These are phyloP conservation scores for Thielaviopsis punctulata DNA, from an alignment of 2,329 filamentous ascomycete genomes.

Conservation along the genomic window DNA sequence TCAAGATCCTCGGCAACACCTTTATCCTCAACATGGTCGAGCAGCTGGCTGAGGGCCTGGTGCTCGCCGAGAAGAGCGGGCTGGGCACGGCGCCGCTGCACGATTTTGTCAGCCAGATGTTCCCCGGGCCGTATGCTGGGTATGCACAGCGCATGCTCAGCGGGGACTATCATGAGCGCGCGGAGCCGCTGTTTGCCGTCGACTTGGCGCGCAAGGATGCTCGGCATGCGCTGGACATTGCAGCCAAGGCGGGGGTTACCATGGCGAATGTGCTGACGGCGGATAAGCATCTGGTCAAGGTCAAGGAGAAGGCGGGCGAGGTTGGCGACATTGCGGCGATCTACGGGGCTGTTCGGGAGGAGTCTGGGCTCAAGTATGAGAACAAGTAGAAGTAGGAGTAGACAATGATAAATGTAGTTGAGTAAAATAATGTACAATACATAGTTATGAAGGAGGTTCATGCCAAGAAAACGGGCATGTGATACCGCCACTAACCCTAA, in stretches of 20 bases:
- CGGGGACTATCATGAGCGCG: conserved; percentile 60
- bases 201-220: conserved; percentile 73
- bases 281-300: conserved; percentile 48
- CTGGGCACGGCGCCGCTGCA: conserved; percentile 55
- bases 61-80: conserved; percentile 64
- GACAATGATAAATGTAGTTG: neutral
- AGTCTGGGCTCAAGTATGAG: conserved; percentile 58
- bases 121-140: conserved; percentile 56
- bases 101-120: conserved; percentile 53
- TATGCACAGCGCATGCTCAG: conserved; percentile 59
- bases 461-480: no score
- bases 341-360: conserved; percentile 62
- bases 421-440: neutral
- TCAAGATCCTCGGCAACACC: conserved; percentile 77
- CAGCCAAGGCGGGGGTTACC: conserved; percentile 40
- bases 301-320: conserved; percentile 50
- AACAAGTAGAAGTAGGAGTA: conserved; percentile 22
- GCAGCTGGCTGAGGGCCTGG: conserved; percentile 59
- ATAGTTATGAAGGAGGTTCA: no score
- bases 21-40: conserved; percentile 74
- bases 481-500: no score
- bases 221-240: conserved; percentile 53
- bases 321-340: conserved; percentile 67
- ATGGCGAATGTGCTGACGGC: conserved; percentile 49
- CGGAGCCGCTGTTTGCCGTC: conserved; percentile 67